phyloP scores from a whole-genome alignment of 2,329 filamentous ascomycete genomes.

The Colletotrichum cordylinicola region DNA sequence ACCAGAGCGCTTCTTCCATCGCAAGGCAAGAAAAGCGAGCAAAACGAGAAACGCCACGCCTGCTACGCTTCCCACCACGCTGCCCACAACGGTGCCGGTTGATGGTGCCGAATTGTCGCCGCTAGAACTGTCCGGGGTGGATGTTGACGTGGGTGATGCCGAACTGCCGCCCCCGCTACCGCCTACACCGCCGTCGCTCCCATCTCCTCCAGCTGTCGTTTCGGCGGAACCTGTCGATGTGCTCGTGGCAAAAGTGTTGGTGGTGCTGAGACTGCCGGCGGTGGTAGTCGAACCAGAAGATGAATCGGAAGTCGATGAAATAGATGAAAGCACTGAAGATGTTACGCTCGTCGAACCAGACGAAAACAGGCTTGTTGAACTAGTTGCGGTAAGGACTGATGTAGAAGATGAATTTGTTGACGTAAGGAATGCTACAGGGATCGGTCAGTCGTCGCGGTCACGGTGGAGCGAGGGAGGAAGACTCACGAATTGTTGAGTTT shows the following conservation, averaged over 20 bases:
- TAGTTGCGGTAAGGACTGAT: slow-evolving; percentile 19
- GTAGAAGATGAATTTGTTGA: slow-evolving; percentile 19
- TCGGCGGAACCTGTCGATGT: background rate
- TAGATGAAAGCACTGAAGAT: slow-evolving; percentile 7
- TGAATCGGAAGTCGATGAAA: slow-evolving; percentile 3
- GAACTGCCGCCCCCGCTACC: background rate
- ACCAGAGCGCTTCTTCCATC: slow-evolving; percentile 59
- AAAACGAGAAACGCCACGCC: slow-evolving; percentile 63
- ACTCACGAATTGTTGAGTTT: slow-evolving; percentile 30
- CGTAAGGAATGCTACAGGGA: slow-evolving; percentile 13
- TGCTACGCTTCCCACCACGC: slow-evolving; percentile 63
- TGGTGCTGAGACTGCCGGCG: background rate
- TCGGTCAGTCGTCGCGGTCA: background rate
- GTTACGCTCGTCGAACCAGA: slow-evolving; percentile 8
- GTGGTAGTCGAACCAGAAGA: background rate
- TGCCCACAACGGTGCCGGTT: slow-evolving; percentile 50
- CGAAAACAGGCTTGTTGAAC: slow-evolving; percentile 15
- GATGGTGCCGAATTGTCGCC: slow-evolving; percentile 5
- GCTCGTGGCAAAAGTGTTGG: slow-evolving; percentile 10
- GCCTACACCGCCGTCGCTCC: background rate
- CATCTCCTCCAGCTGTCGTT: background rate
- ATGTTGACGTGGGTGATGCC: slow-evolving; percentile 22
- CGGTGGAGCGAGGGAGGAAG: background rate
- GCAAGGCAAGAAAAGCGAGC: slow-evolving; percentile 57
- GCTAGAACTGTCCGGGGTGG: slow-evolving; percentile 22